Evolutionary conservation across 768 basidiomycete genomes (phyloP), one percentile per base, ranked within the genome.

Genomic region (Tulasnella sp.): DNA sequence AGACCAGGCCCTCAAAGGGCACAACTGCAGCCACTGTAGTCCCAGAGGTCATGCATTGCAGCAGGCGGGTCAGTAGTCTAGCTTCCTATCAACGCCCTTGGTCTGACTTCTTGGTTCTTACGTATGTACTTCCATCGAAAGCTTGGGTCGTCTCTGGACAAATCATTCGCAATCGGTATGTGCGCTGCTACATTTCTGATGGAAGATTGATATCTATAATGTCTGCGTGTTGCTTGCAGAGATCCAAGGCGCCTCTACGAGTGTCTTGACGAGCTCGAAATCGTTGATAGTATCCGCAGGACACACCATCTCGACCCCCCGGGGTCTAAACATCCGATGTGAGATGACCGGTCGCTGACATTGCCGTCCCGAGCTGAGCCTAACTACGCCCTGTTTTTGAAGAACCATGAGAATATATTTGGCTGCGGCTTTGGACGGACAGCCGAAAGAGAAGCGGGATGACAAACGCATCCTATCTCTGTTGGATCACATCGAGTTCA

Each of bases 401-500:
- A 69, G 64, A 12, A 69, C 64, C 2, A 0, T 69, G 64, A 28
- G 64, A 16, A 69, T 69, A 9, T 69, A 69, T 20, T 20, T 69
- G 31, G 64, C 64, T 69, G 34, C 64, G 64, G 64, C 64, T 12
- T 37, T 69, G 64, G 64, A 69, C 11, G 64, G 64, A 16, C 64
- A 69, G 18, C 24, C 87, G 87, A 82, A 81, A 79, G 77, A 91
- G 89, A 84, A 83, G 86, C 48, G 94, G 93, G 89, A 93, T 92
- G 85, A 88, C 85, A 14, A 83, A 88, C 54, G 85, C 91, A 69
- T 87, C 90, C 12, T 94, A 96, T 83, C 78, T 40, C 50, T 93
- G 95, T 83, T 69, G 64, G 94, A 95, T 79, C 91, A 93, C 1
- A 89, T 98, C 44, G 93, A 94, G 73, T 95, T 97, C 85, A 95